phyloP scores from a whole-genome alignment of 1,284 basidiomycete species.

The Agaricales sp. region DNA sequence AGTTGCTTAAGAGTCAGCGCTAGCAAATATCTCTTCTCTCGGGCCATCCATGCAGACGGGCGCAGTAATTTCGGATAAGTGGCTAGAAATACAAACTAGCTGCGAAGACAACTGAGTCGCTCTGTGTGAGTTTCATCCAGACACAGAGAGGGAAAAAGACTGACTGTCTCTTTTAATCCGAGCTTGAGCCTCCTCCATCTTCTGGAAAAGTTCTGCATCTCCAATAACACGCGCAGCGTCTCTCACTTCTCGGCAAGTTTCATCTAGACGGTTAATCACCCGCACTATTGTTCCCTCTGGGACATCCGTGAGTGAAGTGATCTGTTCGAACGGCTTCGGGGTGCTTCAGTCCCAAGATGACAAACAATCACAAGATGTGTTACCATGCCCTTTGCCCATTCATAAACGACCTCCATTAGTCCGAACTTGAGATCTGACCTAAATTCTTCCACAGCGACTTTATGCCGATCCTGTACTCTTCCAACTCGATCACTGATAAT shows the following conservation, averaged over 20 bases:
- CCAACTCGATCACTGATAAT: conserved; percentile 80
- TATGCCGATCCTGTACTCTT: conserved; percentile 68
- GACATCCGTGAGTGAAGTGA: conserved; percentile 88
- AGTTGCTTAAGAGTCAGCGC: no score
- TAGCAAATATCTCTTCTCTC: no score
- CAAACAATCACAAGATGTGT: not conserved
- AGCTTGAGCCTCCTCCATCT: conserved; percentile 94
- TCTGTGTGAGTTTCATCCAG: no score
- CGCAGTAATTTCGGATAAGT: no score
- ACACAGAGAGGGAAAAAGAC: conserved; percentile 6
- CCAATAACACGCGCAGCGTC: conserved; percentile 98
- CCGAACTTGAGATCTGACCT: conserved; percentile 77
- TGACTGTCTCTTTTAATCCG: conserved; percentile 90
- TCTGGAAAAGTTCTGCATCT: conserved; percentile 89
- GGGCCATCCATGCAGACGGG: no score
- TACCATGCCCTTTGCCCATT: conserved; percentile 98
- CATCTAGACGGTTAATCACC: conserved; percentile 91
- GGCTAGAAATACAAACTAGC: conserved; percentile 85
- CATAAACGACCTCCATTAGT: conserved; percentile 91
- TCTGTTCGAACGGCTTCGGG: conserved; percentile 85
- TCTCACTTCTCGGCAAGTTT: conserved; percentile 93
- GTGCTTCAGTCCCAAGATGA: conserved; percentile 4
- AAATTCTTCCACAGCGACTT: conserved; percentile 73
- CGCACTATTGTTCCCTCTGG: conserved; percentile 96
- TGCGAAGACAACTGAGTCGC: conserved; percentile 63